phyloP scores from a whole-genome alignment of 805 yeast genomes.

The Metschnikowia continentalis region DNA sequence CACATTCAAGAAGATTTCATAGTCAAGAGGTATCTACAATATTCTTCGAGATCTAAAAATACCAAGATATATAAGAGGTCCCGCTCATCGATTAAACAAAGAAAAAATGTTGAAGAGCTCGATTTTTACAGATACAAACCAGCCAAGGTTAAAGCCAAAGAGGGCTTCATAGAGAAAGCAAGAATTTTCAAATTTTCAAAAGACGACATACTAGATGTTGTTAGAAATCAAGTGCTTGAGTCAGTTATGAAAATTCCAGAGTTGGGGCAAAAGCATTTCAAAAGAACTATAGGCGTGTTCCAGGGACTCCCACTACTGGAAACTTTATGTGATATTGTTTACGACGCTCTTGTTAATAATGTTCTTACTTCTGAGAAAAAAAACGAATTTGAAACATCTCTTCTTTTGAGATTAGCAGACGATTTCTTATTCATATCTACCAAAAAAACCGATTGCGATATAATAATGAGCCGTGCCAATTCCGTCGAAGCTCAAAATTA shows the following conservation, averaged over 20 bases:
- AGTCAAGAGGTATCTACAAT: slow-evolving; percentile 5
- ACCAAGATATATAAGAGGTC: not conserved
- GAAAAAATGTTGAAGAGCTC: slow-evolving; percentile 2
- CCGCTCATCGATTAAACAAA: not conserved
- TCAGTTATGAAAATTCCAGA: slow-evolving; percentile 42
- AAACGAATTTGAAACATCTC: slow-evolving; percentile 18
- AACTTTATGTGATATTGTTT: slow-evolving; percentile 67
- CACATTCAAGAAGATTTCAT: slow-evolving; percentile 11
- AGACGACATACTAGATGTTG: slow-evolving; percentile 41
- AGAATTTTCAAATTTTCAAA: slow-evolving; percentile 36
- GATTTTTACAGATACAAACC: not conserved
- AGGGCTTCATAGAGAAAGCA: slow-evolving; percentile 25
- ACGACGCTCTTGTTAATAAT: slow-evolving; percentile 54
- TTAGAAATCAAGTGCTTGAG: slow-evolving; percentile 50
- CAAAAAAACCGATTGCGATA: slow-evolving; percentile 19
- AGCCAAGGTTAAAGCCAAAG: not conserved
- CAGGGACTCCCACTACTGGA: slow-evolving; percentile 84
- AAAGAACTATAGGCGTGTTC: slow-evolving; percentile 66
- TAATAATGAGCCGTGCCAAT: slow-evolving; percentile 17
- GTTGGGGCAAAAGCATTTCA: slow-evolving; percentile 28
- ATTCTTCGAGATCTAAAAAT: not conserved
- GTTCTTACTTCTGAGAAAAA: slow-evolving; percentile 13
- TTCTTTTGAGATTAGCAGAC: slow-evolving; percentile 69
- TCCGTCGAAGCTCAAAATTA: slow-evolving; percentile 21
- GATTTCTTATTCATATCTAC: slow-evolving; percentile 75